phyloP scores from a whole-genome alignment of 768 basidiomycete genomes.

The Suillus variegatus region DNA sequence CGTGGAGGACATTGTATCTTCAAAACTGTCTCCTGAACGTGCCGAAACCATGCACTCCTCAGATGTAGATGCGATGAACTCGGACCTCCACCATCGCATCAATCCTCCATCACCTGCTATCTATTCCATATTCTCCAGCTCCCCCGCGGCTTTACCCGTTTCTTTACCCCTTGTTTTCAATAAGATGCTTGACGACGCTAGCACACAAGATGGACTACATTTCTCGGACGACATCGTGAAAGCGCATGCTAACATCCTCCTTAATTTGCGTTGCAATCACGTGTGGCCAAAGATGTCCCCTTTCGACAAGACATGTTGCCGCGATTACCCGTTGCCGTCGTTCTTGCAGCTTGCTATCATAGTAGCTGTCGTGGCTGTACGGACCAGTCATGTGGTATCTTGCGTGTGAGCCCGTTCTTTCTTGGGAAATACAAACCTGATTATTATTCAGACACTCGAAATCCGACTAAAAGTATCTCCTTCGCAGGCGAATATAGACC shows the following conservation, averaged over 20 bases:
- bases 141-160: constrained; percentile 36
- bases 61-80: constrained; percentile 92
- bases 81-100: constrained; percentile 74
- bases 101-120: constrained; percentile 34
- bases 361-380: constrained; percentile 43
- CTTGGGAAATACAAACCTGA: constrained; percentile 20
- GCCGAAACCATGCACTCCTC: constrained; percentile 68
- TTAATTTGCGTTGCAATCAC: constrained; percentile 84
- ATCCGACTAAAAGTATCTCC: constrained; percentile 16
- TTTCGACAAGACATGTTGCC: constrained; percentile 80
- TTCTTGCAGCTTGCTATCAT: constrained; percentile 57
- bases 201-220: constrained; percentile 87
- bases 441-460: constrained; percentile 13
- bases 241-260: constrained; percentile 73
- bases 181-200: constrained; percentile 65
- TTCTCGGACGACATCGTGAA: constrained; percentile 63
- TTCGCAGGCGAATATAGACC: constrained; percentile 33
- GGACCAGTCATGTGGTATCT: constrained; percentile 52
- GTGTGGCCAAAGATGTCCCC: constrained; percentile 60
- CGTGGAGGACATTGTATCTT: constrained; percentile 66
- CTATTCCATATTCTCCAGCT: constrained; percentile 30
- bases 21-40: constrained; percentile 65
- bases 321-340: constrained; percentile 68
- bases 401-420: constrained; percentile 23
- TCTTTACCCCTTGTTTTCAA: constrained; percentile 82